These are phyloP conservation scores for Penicillium salamii DNA, from an alignment of 495 filamentous ascomycete species.

Conservation along the genomic window DNA sequence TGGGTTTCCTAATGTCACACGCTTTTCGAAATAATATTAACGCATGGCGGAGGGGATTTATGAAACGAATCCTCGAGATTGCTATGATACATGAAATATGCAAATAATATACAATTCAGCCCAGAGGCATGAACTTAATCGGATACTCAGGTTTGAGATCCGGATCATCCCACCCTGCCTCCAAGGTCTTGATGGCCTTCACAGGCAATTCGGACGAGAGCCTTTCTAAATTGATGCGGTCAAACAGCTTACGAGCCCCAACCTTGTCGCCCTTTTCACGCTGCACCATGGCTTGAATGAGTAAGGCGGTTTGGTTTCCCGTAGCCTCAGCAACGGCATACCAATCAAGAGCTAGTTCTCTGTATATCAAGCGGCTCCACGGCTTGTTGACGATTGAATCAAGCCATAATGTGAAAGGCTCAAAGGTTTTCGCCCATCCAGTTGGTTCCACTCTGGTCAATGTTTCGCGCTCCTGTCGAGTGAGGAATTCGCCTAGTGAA, in stretches of 20 bases:
- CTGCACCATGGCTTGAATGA: constrained; percentile 23
- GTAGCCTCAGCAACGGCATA: constrained; percentile 20
- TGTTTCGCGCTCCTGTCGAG: constrained; percentile 15
- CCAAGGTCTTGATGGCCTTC: constrained; percentile 8
- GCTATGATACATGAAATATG: not conserved
- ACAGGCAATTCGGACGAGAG: too few species aligned
- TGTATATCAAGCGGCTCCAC: constrained; percentile 20
- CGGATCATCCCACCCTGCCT: constrained; percentile 20
- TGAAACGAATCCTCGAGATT: not conserved
- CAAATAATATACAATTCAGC: not conserved
- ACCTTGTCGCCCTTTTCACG: constrained; percentile 18
- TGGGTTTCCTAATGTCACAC: not conserved
- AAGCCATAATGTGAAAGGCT: not conserved
- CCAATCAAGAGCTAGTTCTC: constrained; percentile 30
- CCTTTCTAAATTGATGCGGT: too few species aligned
- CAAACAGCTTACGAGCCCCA: not conserved
- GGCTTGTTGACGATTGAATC: constrained; percentile 6
- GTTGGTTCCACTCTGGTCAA: not conserved
- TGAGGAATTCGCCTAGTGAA: constrained; percentile 22
- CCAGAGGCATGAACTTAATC: not conserved
- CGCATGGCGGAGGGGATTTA: not conserved
- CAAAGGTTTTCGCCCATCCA: not conserved
- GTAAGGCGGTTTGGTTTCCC: constrained; percentile 5
- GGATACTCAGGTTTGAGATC: not conserved
- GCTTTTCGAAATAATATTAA: not conserved